Evolutionary conservation across 2,329 filamentous ascomycete species (phyloP), one percentile per base, ranked within the genome.

Genomic region (Paracorniculantispora psalliotae): DNA sequence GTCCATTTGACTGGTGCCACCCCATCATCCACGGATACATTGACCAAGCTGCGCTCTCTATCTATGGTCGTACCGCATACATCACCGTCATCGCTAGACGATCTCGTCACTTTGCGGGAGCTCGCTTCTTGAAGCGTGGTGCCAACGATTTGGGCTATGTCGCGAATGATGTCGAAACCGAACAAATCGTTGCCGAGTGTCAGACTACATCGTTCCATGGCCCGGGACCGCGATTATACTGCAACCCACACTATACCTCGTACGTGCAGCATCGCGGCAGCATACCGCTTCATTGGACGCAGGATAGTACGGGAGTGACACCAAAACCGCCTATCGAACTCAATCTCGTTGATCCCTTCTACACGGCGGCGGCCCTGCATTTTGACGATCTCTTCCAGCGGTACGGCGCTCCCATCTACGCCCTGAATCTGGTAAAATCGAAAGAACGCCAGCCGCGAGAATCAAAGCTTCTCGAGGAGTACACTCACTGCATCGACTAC

Each of bases 101-200:
- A 33, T 99, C 94, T 17, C 85, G 94, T 9, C 91, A 91, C 72
- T 99, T 97, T 72, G 94, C 94, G 2, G 94, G 94, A 28, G 94
- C 94, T 39, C 83, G 94, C 3, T 99, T 97, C 65, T 75, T 99
- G 56, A 99, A 99, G 73, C 87, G 94, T 60, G 94, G 94, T 33
- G 90, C 92, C 50, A 99, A 99, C 68, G 94, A 99, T 71, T 72
- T 92, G 59, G 93, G 94, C 15, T 96, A 96, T 70, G 94, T 99
- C 57, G 96, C 94, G 55, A 99, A 99, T 69, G 96, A 99, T 73
- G 94, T 99, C 25, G 96, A 99, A 74, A 97, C 94, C 1, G 94
- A 99, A 73, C 94, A 99, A 71, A 97, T 99, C 61, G 92, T 99
- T 5, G 94, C 92, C 0, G 94, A 99, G 70, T 91, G 92, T 66